Evolutionary conservation across 208 protist species (phyloP), one percentile per base, ranked within the genome.

Genomic region (Leishmania lainsoni): DNA sequence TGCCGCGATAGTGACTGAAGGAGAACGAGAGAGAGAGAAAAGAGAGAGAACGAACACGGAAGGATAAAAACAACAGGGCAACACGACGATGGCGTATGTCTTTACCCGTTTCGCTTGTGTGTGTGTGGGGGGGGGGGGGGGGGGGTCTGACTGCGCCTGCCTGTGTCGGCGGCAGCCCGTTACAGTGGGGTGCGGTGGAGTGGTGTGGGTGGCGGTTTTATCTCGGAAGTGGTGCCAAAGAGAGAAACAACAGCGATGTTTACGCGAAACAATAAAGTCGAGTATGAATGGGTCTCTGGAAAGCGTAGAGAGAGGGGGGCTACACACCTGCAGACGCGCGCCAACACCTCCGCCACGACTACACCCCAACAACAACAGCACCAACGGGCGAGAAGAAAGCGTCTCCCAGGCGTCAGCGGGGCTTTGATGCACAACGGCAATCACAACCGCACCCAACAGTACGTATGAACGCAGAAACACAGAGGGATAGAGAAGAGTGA

Each of bases 401-500:
- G 8, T 26, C 58, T 22, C 58, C 26, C 26, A n/a, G 17, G 58
- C 3, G 58, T 63, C 58, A 63, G 58, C 58, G 22, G 58, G 4
- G 58, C 20, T 20, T 32, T 32, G n/a, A 32, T 26, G n/a, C 58
- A 63, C 58, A 63, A 29, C 58, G 58, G 26, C 58, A 4, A n/a
- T 63, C 58, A 29, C 58, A 26, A 63, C n/a, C 22, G 56, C 8
- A 88, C 20, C 20, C 83, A 83, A 73, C 32, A 58, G 83, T 61
- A 86, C 79, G 70, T 26, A n/a, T 26, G 29, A 26, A n/a, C 58
- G 22, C 26, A 29, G 58, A 32, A 48, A 86, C 81, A 84, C 39
- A 72, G 42, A 80, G 29, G 52, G 68, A 79, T 61, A 59, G 22
- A 75, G 78, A 79, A 79, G 81, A 77, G 56, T 17, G 52, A 45